Evolutionary conservation across 805 yeast genomes (phyloP), one percentile per base, ranked within the genome.

Genomic region (Tetrapisispora pingtungensis): DNA sequence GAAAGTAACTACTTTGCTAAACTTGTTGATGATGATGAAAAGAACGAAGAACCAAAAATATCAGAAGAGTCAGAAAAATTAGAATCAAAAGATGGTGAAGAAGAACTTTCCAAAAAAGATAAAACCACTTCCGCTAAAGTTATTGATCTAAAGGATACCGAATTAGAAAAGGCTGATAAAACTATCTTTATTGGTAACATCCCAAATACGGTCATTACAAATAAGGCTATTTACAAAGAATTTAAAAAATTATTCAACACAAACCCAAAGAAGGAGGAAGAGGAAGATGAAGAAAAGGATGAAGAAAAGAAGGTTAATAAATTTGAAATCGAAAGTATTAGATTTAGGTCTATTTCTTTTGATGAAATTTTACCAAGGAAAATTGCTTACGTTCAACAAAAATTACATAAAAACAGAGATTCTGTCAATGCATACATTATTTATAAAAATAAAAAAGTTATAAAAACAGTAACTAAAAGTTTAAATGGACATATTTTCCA

Each of bases 281-380:
- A 33, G 1, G 49, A 45, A 19, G 44, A 45, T 24, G 49, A 52
- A 15, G 49, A 45, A 10, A 43, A 39, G 10, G 41, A 38, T 12
- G 49, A 49, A 22, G 43, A 45, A 4, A 47, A 51, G 19, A 43
- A 43, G 12, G 44, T 46, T n/a, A 31, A 48, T 13, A 49, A 46
- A 44, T 68, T 68, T 40, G 46, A 46, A 19, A 69, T 90, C 41
- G 81, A 78, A 40, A 84, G 96, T 12, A 72, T 88, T 41, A 74
- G 99, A 62, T 93, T 88, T 70, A 76, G 99, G 66, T 88, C 97
- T 2, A 82, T 93, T 52, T 85, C 96, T 2, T 86, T 89, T 51
- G 79, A 82, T 44, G 94, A 88, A 58, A 80, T 84, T 30, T 71
- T 88, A 41, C 97, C 97, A 44, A 77, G 97, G 61, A 90, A 88